Evolutionary conservation across 495 filamentous ascomycete genomes (phyloP).

Genomic region (Talaromyces wortmannii): DNA sequence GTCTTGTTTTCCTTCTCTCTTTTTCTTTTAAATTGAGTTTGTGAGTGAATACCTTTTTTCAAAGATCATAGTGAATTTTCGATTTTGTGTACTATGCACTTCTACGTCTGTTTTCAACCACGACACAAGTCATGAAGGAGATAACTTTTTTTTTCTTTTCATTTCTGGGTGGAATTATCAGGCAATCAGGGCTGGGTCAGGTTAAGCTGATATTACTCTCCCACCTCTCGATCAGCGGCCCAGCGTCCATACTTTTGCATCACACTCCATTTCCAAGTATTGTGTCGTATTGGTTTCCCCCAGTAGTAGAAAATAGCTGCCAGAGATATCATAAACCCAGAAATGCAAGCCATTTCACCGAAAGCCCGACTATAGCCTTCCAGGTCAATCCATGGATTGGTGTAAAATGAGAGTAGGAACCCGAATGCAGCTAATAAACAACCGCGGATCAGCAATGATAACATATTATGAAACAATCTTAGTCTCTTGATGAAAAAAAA

Average conservation of each 20-base stretch:
- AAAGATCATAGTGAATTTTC: too few species aligned
- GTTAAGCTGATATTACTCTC: slow-evolving; percentile 20
- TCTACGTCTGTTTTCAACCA: too few species aligned
- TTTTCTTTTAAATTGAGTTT: too few species aligned
- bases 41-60: too few species aligned
- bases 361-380: slow-evolving; percentile 43
- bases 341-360: slow-evolving; percentile 47
- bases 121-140: too few species aligned
- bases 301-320: slow-evolving; percentile 39
- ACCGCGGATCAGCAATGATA: not conserved
- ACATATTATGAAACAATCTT: not conserved
- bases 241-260: slow-evolving; percentile 37
- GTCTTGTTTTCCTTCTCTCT: too few species aligned
- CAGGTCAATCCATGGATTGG: slow-evolving; percentile 48
- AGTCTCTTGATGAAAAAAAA: not conserved
- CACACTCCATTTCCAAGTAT: slow-evolving; percentile 37
- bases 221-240: slow-evolving; percentile 42
- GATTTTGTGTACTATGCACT: too few species aligned
- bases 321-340: slow-evolving; percentile 28
- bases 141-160: too few species aligned
- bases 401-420: slow-evolving; percentile 54
- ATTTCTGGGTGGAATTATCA: too few species aligned
- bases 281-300: slow-evolving; percentile 38
- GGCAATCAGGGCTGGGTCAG: too few species aligned
- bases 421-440: slow-evolving; percentile 35